Evolutionary conservation across 345 rosid genomes (phyloP), one percentile per base, ranked within the genome.

Genomic region (Gynandropsis gynandra): DNA sequence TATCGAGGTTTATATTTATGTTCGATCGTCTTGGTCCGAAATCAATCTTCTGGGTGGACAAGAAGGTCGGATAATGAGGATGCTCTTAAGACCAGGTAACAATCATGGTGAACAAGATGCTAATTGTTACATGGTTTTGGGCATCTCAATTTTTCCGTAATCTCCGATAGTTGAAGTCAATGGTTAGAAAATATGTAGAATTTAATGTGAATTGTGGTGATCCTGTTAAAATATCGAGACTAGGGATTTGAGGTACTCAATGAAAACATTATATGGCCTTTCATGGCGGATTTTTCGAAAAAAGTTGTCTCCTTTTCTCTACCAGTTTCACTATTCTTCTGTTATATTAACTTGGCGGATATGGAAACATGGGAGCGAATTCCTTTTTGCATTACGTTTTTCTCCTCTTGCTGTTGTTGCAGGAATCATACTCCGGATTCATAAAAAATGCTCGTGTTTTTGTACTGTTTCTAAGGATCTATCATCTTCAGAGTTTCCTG

Each of bases 371-470:
- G 11, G 19, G 16, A 10, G 35, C 16, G 19, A 20, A 55, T 9
- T 48, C 20, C 21, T 33, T 16, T 54, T 54, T 61, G 38, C 1
- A 27, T 62, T 53, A 37, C 42, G 31, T 52, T 52, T 29, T 24
- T 37, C n/a, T 56, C 7, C 16, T 34, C 49, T 37, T 50, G 1
- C 29, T 46, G 61, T 1, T 62, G 9, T 16, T 67, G 70, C 70
- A 76, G 90, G 81, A 58, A 49, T 39, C 63, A 33, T 32, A 29
- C 9, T 49, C 16, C 44, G 53, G 43, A 35, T 50, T 24, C 24
- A 39, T 43, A 55, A 58, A 20, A 72, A 53, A 12, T 10, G 67
- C 29, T 64, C 32, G 45, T 27, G 47, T 36, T 14, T 69, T 47
- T 47, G 58, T 29, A 9, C 42, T 33, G 38, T 61, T 62, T 49